Evolutionary conservation across 805 yeast genomes (phyloP), one percentile per base, ranked within the genome.

Genomic region (Suhomyces sp.): DNA sequence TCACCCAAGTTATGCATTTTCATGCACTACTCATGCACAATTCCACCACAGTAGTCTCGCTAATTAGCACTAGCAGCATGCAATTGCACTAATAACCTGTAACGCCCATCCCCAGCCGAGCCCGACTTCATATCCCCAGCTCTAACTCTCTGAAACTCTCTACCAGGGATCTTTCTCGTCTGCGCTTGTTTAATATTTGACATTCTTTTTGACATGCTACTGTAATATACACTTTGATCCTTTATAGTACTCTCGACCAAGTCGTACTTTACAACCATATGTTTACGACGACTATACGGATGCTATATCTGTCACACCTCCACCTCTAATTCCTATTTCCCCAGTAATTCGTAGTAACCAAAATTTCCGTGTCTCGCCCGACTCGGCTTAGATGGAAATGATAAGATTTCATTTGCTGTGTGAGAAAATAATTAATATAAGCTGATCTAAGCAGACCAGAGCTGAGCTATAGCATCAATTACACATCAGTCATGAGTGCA

Each of bases 341-440:
- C 12, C 36, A n/a, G 9, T 6, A 6, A n/a, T n/a, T n/a, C 9
- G 7, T 33, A 33, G 36, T 33, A 6, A n/a, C 17, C 3, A 1
- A 8, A 19, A 31, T 17, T 19, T 22, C 13, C 40, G 48, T 33
- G 22, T 29, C 19, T 47, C 24, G 24, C 19, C 49, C 49, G 49
- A 35, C 27, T 47, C 49, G 49, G 49, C 49, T 13, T 47, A 47
- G 49, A 47, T 47, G 49, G 33, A 47, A 35, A 35, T 47, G 49
- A 47, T 47, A 36, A 47, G 49, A 47, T 35, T 47, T 47, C 23
- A n/a, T 23, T 36, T 31, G 48, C 40, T 31, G 41, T 1, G 19
- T 19, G 42, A 38, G 42, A 17, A 38, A 38, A 38, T 17, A 17
- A 38, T 19, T 5, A 9, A 38, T 38, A 17, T 38, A 10, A 19